These are phyloP conservation scores for Dothistroma septosporum DNA, from an alignment of 2,329 filamentous ascomycete genomes.

Conservation along the genomic window DNA sequence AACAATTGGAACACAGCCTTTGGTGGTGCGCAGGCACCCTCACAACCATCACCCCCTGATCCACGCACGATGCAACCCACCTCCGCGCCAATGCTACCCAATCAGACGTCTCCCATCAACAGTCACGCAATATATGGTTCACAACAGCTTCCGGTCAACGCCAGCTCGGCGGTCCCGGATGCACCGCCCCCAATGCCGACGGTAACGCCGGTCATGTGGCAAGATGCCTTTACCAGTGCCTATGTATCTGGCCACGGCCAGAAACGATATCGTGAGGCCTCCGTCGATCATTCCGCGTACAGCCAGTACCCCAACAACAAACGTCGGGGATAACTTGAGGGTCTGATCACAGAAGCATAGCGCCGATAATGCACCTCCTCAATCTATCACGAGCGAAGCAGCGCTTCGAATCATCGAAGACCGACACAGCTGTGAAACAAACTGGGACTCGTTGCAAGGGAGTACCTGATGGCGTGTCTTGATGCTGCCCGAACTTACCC, in stretches of 20 bases:
- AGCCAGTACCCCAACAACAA: constrained; percentile 18
- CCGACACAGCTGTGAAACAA: constrained; percentile 1
- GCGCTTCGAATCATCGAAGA: background rate
- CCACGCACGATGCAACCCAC: constrained; percentile 21
- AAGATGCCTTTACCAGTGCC: constrained; percentile 43
- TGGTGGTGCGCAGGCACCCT: constrained; percentile 59
- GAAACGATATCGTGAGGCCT: constrained; percentile 46
- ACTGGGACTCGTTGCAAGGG: background rate
- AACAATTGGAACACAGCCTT: constrained; percentile 97
- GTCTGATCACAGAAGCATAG: background rate
- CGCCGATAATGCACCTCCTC: background rate
- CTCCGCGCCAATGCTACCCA: constrained; percentile 31
- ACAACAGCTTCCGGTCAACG: constrained; percentile 21
- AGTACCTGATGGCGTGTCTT: background rate
- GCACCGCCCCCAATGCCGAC: constrained; percentile 25
- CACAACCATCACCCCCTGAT: constrained; percentile 42
- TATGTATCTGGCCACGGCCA: constrained; percentile 37
- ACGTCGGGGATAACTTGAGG: constrained; percentile 16
- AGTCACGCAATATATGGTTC: constrained; percentile 22
- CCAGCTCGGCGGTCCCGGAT: constrained; percentile 17
- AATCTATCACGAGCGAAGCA: constrained; percentile 1
- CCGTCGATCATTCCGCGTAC: constrained; percentile 25
- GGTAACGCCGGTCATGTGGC: constrained; percentile 51
- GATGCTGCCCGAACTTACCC: background rate
- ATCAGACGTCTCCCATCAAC: constrained; percentile 34